A percentile compares a stretch with the other conserved stretches of the same genome.
These are phyloP conservation scores for Arthrinium phaeospermum DNA, from an alignment of 2,329 filamentous ascomycete species.

Conservation along the genomic window DNA sequence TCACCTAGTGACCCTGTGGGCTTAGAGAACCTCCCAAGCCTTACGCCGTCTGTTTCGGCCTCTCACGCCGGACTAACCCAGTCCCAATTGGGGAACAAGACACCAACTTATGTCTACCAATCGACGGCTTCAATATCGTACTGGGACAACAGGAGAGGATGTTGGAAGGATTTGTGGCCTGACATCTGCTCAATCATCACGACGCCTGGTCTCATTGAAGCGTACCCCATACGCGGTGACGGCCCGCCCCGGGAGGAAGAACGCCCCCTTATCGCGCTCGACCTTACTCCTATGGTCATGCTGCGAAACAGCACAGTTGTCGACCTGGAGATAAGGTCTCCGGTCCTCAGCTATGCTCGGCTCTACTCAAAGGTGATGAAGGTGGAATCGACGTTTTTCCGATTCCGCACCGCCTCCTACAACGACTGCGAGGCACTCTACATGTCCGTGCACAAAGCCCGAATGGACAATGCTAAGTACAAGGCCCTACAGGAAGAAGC, in stretches of 20 bases:
- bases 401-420: conserved; percentile 81
- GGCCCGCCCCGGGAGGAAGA: conserved; percentile 43
- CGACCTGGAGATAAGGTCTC: conserved; percentile 92
- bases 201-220: conserved; percentile 64
- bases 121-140: conserved; percentile 63
- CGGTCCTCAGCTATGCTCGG: conserved; percentile 64
- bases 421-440: conserved; percentile 85
- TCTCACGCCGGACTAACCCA: conserved; percentile 67
- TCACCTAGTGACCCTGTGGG: conserved; percentile 42
- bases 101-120: conserved; percentile 7
- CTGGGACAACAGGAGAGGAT: conserved; percentile 65
- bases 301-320: conserved; percentile 89
- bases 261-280: conserved; percentile 68
- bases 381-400: conserved; percentile 75
- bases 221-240: conserved; percentile 51
- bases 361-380: conserved; percentile 70
- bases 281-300: conserved; percentile 89
- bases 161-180: conserved; percentile 63
- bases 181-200: conserved; percentile 62
- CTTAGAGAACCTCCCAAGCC: conserved; percentile 56
- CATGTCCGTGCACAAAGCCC: conserved; percentile 82
- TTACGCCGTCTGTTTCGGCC: conserved; percentile 81
- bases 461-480: conserved; percentile 92
- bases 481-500: conserved; percentile 70
- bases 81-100: conserved; percentile 25